Conservation (phyloP, 2,329 filamentous ascomycete genomes). For the Pseudocercospora fuligena region DNA sequence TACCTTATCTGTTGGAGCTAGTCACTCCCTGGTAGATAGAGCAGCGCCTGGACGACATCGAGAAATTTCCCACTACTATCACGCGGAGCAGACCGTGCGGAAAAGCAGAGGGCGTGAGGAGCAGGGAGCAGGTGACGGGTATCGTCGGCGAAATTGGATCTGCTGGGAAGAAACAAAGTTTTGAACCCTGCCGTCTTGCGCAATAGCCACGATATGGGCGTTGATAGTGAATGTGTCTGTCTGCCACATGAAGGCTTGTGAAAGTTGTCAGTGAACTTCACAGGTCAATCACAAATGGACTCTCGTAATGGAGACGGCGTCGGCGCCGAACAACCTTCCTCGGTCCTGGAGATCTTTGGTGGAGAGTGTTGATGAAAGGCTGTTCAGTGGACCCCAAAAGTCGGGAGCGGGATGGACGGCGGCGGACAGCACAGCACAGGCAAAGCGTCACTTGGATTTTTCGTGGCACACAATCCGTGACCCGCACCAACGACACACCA, state of each 20-base stretch:
- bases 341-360: not conserved
- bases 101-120: not conserved
- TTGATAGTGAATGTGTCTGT: not conserved
- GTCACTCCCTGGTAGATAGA: conserved; percentile 6
- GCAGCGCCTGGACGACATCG: not conserved
- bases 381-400: not conserved
- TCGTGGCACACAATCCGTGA: not conserved
- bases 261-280: not conserved
- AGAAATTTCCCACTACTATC: not conserved
- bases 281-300: not conserved
- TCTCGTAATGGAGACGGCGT: conserved; percentile 1
- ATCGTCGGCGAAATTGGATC: conserved; percentile 5
- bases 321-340: not conserved
- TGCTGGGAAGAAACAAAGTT: conserved; percentile 1
- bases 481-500: not conserved
- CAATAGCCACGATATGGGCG: conserved; percentile 3
- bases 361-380: not conserved
- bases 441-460: not conserved
- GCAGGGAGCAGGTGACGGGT: not conserved
- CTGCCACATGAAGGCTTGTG: not conserved
- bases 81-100: not conserved
- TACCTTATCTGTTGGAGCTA: conserved; percentile 6
- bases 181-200: conserved; percentile 5
- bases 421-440: not conserved
- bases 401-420: not conserved